phyloP scores from a whole-genome alignment of 495 filamentous ascomycete genomes.

The Penicillium arizonense region DNA sequence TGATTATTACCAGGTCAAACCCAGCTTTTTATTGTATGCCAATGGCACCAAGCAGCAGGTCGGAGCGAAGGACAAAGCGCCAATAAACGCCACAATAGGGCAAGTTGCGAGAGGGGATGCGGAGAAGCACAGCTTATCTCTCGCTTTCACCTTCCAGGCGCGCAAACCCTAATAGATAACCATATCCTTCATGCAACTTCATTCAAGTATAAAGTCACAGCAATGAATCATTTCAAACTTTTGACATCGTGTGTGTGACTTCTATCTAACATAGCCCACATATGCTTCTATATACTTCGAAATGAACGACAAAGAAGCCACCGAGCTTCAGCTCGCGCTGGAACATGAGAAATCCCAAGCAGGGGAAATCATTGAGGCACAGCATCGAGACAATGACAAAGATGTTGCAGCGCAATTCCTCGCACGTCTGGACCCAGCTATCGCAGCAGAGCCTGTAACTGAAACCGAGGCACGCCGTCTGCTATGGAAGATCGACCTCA shows the following conservation, averaged over 20 bases:
- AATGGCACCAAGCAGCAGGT: background rate
- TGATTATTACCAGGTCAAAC: background rate
- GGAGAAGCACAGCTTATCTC: slow-evolving; percentile 10
- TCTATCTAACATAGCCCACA: no score
- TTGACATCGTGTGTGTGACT: no score
- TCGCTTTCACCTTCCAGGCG: slow-evolving; percentile 12
- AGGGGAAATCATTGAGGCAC: slow-evolving; percentile 9
- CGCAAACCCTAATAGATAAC: slow-evolving; percentile 2
- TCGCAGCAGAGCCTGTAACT: slow-evolving; percentile 14
- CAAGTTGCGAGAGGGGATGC: background rate
- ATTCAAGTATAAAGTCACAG: no score
- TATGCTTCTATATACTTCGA: background rate
- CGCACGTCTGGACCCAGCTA: slow-evolving; percentile 4
- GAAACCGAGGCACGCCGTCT: slow-evolving; percentile 21
- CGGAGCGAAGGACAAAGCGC: background rate
- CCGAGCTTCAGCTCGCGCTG: background rate
- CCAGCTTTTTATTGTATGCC: background rate
- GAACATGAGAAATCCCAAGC: slow-evolving; percentile 5
- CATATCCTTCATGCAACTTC: background rate
- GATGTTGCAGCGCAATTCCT: slow-evolving; percentile 23
- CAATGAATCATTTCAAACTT: no score
- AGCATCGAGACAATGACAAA: background rate
- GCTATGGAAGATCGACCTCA: slow-evolving; percentile 33
- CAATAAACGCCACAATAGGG: background rate
- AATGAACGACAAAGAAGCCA: slow-evolving; percentile 1